A percentile compares a stretch with the other conserved stretches of the same genome.
Conservation (phyloP, 176 grass and related monocot genomes). For the Poa annua region DNA sequence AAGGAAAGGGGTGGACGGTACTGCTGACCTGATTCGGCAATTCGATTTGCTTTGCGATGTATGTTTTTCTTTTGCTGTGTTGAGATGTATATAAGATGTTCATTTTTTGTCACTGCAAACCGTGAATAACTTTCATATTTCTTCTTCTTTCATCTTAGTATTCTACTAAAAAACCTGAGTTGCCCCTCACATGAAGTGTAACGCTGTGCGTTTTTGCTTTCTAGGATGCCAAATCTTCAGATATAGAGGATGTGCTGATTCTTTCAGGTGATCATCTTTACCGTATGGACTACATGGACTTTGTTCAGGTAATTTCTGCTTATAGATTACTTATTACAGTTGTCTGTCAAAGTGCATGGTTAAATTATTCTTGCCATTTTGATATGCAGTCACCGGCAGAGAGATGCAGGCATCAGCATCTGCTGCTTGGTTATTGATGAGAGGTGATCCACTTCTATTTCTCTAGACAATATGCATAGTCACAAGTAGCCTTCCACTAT, state of each 20-base stretch:
- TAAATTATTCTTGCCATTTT: background rate
- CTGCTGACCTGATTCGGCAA: too few relatives aligned
- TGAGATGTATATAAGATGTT: too few relatives aligned
- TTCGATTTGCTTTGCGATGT: too few relatives aligned
- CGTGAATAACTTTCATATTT: background rate
- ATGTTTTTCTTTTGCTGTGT: too few relatives aligned
- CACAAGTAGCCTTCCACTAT: background rate
- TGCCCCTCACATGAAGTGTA: background rate
- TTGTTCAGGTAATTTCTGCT: conserved; percentile 63
- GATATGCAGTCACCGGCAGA: conserved; percentile 71
- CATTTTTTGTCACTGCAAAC: too few relatives aligned
- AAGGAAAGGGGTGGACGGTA: too few relatives aligned
- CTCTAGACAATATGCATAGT: background rate
- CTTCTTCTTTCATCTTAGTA: background rate
- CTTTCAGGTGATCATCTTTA: conserved; percentile 96
- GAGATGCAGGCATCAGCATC: conserved; percentile 82
- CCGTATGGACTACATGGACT: conserved; percentile 87
- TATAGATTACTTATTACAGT: conserved; percentile 7
- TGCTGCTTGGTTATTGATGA: conserved; percentile 80
- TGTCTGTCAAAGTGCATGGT: conserved; percentile 7
- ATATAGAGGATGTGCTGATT: conserved; percentile 89
- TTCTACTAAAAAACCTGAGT: background rate
- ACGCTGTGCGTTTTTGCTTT: background rate
- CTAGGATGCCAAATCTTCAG: conserved; percentile 75
- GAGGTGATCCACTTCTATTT: conserved; percentile 53